phyloP scores from a whole-genome alignment of 1,284 basidiomycete genomes.

The Puccinia polysora region DNA sequence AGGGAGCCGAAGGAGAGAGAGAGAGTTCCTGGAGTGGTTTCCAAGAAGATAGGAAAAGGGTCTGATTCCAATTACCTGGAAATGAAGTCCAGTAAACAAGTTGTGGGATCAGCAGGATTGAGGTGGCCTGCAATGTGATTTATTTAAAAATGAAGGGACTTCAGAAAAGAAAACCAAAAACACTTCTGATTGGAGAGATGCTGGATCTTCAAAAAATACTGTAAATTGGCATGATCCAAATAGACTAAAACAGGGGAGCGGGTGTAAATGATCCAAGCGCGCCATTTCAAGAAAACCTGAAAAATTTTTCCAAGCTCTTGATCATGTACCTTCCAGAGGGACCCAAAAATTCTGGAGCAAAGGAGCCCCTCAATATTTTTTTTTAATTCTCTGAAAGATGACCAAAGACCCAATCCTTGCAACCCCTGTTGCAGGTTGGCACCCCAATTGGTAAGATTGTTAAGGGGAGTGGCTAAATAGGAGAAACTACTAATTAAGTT shows the following conservation, averaged over 20 bases:
- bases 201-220: not conserved
- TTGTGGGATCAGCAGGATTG: not conserved
- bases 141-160: not conserved
- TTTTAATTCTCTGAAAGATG: too few species aligned
- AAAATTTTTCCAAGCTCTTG: conserved; percentile 1
- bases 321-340: conserved; percentile 1
- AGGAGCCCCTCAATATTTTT: too few species aligned
- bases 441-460: not conserved
- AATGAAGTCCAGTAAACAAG: not conserved
- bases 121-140: not conserved
- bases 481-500: not conserved
- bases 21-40: too few species aligned
- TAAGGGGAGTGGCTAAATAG: not conserved
- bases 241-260: not conserved
- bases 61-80: not conserved
- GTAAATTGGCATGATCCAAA: not conserved
- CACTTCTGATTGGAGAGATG: not conserved
- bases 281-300: not conserved
- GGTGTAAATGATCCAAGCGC: not conserved
- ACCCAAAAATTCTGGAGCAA: not conserved
- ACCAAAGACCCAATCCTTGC: too few species aligned
- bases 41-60: not conserved
- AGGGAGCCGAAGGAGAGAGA: too few species aligned
- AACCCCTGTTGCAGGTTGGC: too few species aligned
- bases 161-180: not conserved